A percentile compares a stretch with the other conserved stretches of the same genome.
These are phyloP conservation scores for Margaritispora aquatica DNA, from an alignment of 495 filamentous ascomycete genomes.

Conservation along the genomic window DNA sequence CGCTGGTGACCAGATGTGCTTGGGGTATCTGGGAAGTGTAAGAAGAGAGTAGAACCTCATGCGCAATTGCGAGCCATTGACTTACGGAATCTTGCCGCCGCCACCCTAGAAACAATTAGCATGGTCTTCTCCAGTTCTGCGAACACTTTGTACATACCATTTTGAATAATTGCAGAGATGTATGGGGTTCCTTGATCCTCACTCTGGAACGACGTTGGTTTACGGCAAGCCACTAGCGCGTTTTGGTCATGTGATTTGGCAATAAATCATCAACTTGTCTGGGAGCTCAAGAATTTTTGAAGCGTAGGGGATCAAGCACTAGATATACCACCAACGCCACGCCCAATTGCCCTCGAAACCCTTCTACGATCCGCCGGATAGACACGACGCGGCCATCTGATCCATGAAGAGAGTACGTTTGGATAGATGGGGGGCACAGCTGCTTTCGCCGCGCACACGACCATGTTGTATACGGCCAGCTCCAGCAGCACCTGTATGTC, in stretches of 20 bases:
- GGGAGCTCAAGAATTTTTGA: slow-evolving; percentile 25
- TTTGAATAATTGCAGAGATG: slow-evolving; percentile 26
- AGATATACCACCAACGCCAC: slow-evolving; percentile 17
- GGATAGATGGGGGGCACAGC: slow-evolving; percentile 65
- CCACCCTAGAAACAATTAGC: slow-evolving; percentile 51
- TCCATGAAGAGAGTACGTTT: slow-evolving; percentile 45
- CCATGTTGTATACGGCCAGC: slow-evolving; percentile 42
- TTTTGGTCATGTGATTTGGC: slow-evolving; percentile 4
- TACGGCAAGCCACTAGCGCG: slow-evolving; percentile 23
- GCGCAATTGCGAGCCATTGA: slow-evolving; percentile 19
- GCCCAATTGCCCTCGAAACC: slow-evolving; percentile 23
- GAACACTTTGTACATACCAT: slow-evolving; percentile 28
- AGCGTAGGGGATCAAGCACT: slow-evolving; percentile 18
- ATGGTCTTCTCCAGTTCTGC: slow-evolving; percentile 1
- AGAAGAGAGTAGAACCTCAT: neutral
- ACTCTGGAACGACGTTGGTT: slow-evolving; percentile 10
- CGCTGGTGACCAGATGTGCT: slow-evolving; percentile 97
- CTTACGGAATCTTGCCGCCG: slow-evolving; percentile 88
- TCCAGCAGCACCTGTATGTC: slow-evolving; percentile 21
- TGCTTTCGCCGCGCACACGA: slow-evolving; percentile 39
- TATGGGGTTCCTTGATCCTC: slow-evolving; percentile 19
- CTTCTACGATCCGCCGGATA: slow-evolving; percentile 29
- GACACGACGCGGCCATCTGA: slow-evolving; percentile 85
- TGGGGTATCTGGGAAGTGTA: slow-evolving; percentile 67
- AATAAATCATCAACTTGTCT: slow-evolving; percentile 12